Evolutionary conservation across 352 stramenopile species (phyloP).

Genomic region (Phytophthora idaei): DNA sequence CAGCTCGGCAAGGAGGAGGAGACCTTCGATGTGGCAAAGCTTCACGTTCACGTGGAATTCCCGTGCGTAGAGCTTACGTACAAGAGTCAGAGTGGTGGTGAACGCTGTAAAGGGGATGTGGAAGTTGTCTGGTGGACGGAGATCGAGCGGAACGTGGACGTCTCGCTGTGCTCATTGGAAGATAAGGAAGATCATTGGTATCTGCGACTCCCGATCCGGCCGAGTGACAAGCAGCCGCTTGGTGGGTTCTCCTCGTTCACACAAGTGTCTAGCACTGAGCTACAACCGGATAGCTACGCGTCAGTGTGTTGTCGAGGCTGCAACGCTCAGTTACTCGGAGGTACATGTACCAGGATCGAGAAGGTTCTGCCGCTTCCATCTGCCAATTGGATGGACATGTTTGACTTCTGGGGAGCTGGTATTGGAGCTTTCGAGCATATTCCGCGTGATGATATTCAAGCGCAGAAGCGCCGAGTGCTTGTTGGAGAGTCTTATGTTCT

Average conservation of each 20-base stretch:
- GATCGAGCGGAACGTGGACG: conserved; percentile 61
- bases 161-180: conserved; percentile 41
- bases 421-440: conserved; percentile 84
- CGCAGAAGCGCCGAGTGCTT: conserved; percentile 52
- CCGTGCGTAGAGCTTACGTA: conserved; percentile 41
- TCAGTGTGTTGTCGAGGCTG: conserved; percentile 57
- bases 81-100: not conserved
- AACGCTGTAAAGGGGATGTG: not conserved
- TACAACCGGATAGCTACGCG: conserved; percentile 50
- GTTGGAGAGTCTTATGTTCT: conserved; percentile 73
- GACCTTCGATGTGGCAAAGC: conserved; percentile 26
- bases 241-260: conserved; percentile 68
- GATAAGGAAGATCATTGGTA: conserved; percentile 68
- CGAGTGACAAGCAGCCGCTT: conserved; percentile 52
- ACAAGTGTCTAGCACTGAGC: conserved; percentile 47
- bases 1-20: not conserved
- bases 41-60: conserved; percentile 48
- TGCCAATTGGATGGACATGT: conserved; percentile 89
- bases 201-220: conserved; percentile 59
- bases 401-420: conserved; percentile 84
- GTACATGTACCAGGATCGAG: conserved; percentile 27
- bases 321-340: conserved; percentile 7
- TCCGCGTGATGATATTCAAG: conserved; percentile 68
- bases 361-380: conserved; percentile 78
- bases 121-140: conserved; percentile 51